Evolutionary conservation across 306 rosid species (phyloP), one percentile per base, ranked within the genome.

Genomic region (Erythrophleum fordii): DNA sequence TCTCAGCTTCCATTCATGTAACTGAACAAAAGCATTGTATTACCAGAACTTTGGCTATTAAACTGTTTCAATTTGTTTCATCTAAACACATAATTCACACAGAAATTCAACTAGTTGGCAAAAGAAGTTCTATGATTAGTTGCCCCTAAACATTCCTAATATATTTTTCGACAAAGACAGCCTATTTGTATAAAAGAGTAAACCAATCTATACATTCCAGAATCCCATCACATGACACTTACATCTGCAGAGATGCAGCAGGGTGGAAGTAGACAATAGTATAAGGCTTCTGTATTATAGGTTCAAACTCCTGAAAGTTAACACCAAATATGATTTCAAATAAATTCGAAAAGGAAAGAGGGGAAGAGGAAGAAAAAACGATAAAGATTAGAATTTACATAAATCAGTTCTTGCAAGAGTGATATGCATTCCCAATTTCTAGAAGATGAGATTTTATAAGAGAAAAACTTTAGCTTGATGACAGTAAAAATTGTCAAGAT

Each of bases 211-310:
- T 46, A 51, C 65, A 71, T 53, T 71, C 62, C 25, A 73, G 77
- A 81, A 78, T 59, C 74, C 69, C 41, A 77, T 64, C 65, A 66
- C 48, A 34, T 44, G 60, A 65, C 23, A 86, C 99, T 92, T 93
- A 93, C 99, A 90, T 82, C 72, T 93, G 97, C 80, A 96, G 87
- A 82, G 99, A 93, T 70, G 99, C 99, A 58, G 97, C 99, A 34
- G 98, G 93, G 86, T 93, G 99, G 88, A 96, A 85, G 88, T 96
- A 93, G 77, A 93, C 98, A 76, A 96, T 79, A 60, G 92, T 82
- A 83, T 89, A 96, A 76, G 97, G 97, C 90, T 88, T 96, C 86
- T 96, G 99, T 77, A 96, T 91, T 81, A 93, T 20, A 58, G 99
- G 94, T 88, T 93, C 99, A 60, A 96, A 96, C 86, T 96, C 98